A percentile compares a stretch with the other conserved stretches of the same genome.
Conservation (phyloP, 2,329 filamentous ascomycete genomes). For the Saccharata proteae region DNA sequence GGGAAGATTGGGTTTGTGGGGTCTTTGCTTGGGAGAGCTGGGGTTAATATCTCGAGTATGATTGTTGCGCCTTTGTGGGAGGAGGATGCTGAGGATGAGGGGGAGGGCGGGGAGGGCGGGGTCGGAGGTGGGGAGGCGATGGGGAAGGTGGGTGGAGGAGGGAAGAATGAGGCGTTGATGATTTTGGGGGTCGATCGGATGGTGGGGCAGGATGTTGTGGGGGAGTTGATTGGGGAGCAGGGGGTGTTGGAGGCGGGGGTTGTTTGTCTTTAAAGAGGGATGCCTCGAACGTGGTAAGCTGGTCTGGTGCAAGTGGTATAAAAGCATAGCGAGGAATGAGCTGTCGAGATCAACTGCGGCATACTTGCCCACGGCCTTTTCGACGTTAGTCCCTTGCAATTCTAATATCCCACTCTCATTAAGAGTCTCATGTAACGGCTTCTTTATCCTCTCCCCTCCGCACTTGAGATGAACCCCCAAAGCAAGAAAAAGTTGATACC, state of each 20-base stretch:
- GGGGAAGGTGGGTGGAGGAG: neutral
- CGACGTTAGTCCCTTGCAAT: no score
- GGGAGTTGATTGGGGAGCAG: conserved; percentile 35
- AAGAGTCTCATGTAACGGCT: no score
- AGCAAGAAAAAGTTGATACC: no score
- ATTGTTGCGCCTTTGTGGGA: conserved; percentile 50
- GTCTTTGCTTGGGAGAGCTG: conserved; percentile 53
- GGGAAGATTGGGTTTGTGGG: conserved; percentile 77
- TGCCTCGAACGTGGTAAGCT: neutral
- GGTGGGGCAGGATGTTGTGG: conserved; percentile 45
- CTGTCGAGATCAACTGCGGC: no score
- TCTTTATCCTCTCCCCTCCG: no score
- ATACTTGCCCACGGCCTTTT: no score
- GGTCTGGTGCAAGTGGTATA: neutral
- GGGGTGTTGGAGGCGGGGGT: conserved; percentile 42
- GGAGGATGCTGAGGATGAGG: conserved; percentile 15
- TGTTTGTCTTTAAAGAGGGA: conserved; percentile 31
- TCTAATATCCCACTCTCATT: no score
- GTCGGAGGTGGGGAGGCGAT: neutral
- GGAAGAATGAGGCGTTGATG: conserved; percentile 61
- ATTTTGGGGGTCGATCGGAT: conserved; percentile 61
- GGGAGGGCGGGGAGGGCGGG: conserved; percentile 21
- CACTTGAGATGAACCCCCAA: no score
- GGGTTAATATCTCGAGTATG: conserved; percentile 74
- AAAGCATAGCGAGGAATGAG: no score